These are phyloP conservation scores for Aureobasidium lini DNA, from an alignment of 2,329 filamentous ascomycete species.

Conservation along the genomic window DNA sequence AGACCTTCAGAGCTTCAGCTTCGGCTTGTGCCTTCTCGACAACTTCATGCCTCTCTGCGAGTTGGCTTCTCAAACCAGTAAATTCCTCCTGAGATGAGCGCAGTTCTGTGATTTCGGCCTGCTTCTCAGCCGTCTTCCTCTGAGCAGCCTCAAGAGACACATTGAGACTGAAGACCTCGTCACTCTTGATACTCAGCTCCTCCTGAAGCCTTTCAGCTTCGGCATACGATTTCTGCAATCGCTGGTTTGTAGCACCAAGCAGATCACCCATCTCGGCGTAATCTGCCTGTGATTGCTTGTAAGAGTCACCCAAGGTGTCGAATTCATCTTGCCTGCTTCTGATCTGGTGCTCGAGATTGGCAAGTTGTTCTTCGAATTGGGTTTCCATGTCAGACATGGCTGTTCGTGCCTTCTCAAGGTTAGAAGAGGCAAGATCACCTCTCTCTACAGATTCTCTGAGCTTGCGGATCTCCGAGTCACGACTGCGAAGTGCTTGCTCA, in stretches of 20 bases:
- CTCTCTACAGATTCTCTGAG: constrained; percentile 6
- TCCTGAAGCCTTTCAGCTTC: not conserved
- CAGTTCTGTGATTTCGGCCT: constrained; percentile 1
- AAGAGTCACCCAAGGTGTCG: not conserved
- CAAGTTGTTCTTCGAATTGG: constrained; percentile 1
- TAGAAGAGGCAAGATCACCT: not conserved
- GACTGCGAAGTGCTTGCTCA: constrained; percentile 5
- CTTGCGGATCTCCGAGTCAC: constrained; percentile 5
- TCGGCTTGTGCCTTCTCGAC: not conserved
- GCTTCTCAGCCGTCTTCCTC: not conserved
- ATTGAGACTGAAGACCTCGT: not conserved
- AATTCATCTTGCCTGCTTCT: not conserved
- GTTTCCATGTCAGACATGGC: constrained; percentile 4
- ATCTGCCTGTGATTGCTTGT: not conserved
- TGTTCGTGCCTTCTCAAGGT: not conserved
- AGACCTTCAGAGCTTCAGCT: not conserved
- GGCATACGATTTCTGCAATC: constrained; percentile 1
- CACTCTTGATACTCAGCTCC: not conserved
- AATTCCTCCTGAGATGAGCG: not conserved
- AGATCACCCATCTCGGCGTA: constrained; percentile 2
- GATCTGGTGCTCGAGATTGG: not conserved
- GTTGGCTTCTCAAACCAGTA: not conserved
- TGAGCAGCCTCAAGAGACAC: not conserved
- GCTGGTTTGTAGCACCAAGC: not conserved
- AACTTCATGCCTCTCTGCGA: not conserved